Evolutionary conservation across 352 stramenopile genomes (phyloP), one percentile per base, ranked within the genome.

Genomic region (Globisporangium solare): DNA sequence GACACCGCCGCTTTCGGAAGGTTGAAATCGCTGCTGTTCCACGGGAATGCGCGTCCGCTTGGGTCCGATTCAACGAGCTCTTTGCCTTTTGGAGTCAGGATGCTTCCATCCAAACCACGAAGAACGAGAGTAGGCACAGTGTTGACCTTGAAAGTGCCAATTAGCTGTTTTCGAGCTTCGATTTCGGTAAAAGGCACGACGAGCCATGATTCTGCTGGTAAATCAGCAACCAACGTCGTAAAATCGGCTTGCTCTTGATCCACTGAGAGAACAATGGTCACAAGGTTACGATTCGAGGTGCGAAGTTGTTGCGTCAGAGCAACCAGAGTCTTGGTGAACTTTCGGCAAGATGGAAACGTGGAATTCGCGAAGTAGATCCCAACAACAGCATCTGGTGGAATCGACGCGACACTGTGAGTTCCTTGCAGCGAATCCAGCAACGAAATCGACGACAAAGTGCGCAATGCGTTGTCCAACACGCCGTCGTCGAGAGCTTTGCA

Each of bases 361-460:
- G 68, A 70, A 39, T 73, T 64, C 2, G 76, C 68, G 57, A 95
- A 94, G 61, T 90, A 92, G 24, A 95, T 81, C 12, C 79, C 81
- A 37, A 94, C 71, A 6, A 94, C 74, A 24, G 82, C 65, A 21
- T 83, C 65, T 4, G 70, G 41, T 22, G 80, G 57, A 32, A 93
- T 72, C 0, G 61, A 61, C 18, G 79, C 64, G 35, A 95, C 63
- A 6, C 58, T 76, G 45, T 88, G 77, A 31, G 54, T 90, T 13
- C 83, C 81, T 56, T 94, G 86, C 13, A 93, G 47, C 18, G 82
- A 84, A 63, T 95, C 86, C 22, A 87, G 62, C 13, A 95, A 53
- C 6, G 76, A 79, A 11, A 92, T 79, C 4, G 72, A 67, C 1
- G 76, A 82, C 15, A 95, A 60, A 7, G 64, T 76, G 50, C 74